Evolutionary conservation across 1,139 yeast species (phyloP).

Genomic region (Yamadazyma membranifaciens): DNA sequence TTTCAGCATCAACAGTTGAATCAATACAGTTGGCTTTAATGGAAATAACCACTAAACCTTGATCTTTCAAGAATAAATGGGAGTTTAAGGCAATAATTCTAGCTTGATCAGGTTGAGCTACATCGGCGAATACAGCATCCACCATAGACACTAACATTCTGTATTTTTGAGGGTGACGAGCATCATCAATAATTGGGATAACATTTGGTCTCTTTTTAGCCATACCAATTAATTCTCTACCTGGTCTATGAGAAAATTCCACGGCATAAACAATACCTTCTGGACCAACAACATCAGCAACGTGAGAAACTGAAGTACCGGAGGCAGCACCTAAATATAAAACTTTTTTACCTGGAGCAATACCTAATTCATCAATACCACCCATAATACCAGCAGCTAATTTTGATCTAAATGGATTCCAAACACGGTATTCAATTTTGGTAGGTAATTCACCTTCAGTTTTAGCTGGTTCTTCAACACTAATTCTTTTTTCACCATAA

Average conservation of each 20-base stretch:
- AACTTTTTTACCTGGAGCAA: constrained; percentile 97
- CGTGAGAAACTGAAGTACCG: constrained; percentile 98
- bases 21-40: constrained; percentile 99
- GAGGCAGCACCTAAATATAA: constrained; percentile 98
- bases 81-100: constrained; percentile 98
- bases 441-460: constrained; percentile 90
- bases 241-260: constrained; percentile 99
- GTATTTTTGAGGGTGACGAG: constrained; percentile 99
- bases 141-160: constrained; percentile 99
- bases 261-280: constrained; percentile 98
- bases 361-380: constrained; percentile 96
- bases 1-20: constrained; percentile 98
- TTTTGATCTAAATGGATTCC: constrained; percentile 99
- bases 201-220: constrained; percentile 99
- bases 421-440: constrained; percentile 97
- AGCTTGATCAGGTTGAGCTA: constrained; percentile 99
- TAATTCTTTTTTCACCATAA: constrained; percentile 95
- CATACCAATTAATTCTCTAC: constrained; percentile 98
- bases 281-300: constrained; percentile 97
- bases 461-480: constrained; percentile 86
- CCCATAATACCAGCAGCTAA: constrained; percentile 99
- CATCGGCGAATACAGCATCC: constrained; percentile 98
- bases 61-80: constrained; percentile 95
- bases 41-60: constrained; percentile 97
- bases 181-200: constrained; percentile 98